Percentiles rank a stretch among this genome's conserved stretches.
Conservation (phyloP, 2,329 filamentous ascomycete species). For the Hypoxylon sp. region DNA sequence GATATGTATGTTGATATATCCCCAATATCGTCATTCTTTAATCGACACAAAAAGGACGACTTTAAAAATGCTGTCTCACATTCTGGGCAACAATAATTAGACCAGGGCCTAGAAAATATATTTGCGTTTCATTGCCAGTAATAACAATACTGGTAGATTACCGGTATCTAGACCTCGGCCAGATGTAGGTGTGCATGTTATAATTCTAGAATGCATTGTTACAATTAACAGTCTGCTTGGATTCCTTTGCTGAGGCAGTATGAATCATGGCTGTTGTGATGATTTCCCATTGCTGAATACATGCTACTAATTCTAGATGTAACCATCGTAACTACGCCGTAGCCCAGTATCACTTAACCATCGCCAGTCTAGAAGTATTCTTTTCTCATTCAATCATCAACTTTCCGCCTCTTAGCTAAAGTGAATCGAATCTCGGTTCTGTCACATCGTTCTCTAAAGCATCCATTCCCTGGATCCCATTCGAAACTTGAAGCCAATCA, state of each 20-base stretch:
- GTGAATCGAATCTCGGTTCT: neutral
- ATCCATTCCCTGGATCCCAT: slow-evolving; percentile 36
- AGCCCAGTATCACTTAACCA: neutral
- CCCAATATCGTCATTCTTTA: neutral
- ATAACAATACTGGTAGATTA: neutral
- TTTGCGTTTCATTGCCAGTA: neutral
- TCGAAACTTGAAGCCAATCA: slow-evolving; percentile 47
- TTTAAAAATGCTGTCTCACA: no score
- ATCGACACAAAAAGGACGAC: neutral
- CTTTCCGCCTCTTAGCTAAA: neutral
- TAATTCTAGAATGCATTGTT: neutral
- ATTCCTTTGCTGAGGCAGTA: neutral
- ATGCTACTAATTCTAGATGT: neutral
- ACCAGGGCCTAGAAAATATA: neutral
- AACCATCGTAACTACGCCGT: neutral
- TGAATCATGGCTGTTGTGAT: neutral
- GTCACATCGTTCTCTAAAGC: slow-evolving; percentile 26
- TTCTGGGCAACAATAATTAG: neutral
- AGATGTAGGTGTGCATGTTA: neutral
- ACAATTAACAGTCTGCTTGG: neutral
- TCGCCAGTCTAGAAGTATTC: neutral
- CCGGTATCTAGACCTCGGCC: neutral
- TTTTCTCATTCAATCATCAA: neutral
- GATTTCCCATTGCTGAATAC: neutral
- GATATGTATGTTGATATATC: neutral